Evolutionary conservation across 306 rosid species (phyloP).

Genomic region (Carpinus viminea): DNA sequence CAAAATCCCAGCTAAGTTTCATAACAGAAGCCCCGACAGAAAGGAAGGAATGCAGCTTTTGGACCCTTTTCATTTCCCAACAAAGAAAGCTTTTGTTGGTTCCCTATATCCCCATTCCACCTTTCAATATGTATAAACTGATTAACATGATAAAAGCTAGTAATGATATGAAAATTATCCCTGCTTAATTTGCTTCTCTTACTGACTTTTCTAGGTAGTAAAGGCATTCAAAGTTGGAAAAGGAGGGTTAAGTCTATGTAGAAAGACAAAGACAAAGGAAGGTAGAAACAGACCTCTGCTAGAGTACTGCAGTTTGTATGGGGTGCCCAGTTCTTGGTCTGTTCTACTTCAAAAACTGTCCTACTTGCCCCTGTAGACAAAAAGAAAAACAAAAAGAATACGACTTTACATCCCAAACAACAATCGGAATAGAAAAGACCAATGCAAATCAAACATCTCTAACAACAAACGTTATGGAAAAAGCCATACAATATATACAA

Average conservation of each 20-base stretch:
- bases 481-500: conserved; percentile 8
- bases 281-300: conserved; percentile 62
- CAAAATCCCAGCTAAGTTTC: conserved; percentile 66
- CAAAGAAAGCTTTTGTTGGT: conserved; percentile 61
- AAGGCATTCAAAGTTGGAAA: conserved; percentile 25
- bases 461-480: conserved; percentile 24
- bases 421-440: conserved; percentile 42
- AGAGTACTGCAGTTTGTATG: conserved; percentile 59
- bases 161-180: conserved; percentile 50
- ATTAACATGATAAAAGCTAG: conserved; percentile 14
- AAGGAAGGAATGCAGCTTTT: conserved; percentile 94
- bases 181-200: conserved; percentile 30
- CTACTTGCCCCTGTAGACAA: conserved; percentile 63
- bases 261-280: conserved; percentile 29
- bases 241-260: conserved; percentile 16
- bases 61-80: conserved; percentile 86
- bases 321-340: conserved; percentile 76
- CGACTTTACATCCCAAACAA: conserved; percentile 54
- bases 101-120: conserved; percentile 32
- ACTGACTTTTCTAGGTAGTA: conserved; percentile 30
- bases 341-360: conserved; percentile 69
- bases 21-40: conserved; percentile 84
- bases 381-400: conserved; percentile 61
- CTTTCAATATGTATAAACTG: not conserved
- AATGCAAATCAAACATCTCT: conserved; percentile 20